Base-by-base conservation (phyloP, 345 rosid genomes). In the Garcia nutans region DNA sequence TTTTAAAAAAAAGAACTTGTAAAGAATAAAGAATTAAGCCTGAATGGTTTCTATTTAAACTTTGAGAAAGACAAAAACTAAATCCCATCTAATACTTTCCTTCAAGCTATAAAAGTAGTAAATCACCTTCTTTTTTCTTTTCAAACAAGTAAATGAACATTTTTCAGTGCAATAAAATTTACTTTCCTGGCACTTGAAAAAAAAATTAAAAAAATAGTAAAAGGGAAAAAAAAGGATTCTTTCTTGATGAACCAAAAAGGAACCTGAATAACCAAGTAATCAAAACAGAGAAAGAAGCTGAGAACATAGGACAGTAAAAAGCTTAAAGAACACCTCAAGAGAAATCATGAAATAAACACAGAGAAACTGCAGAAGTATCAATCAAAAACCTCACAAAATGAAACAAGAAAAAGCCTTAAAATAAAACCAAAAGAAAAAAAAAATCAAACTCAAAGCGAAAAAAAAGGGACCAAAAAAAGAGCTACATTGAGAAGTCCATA, bases 1-100 rank as follows among this genome's bases (percentile, higher is more conserved):
- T 45, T 9, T 8, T 2, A 68, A 9, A 63, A 16, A 20, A 2
- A 20, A 1, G 20, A 42, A 6, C 50, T 3, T 50, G 24, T 3
- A 15, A 69, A 17, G 62, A 70, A 70, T 17, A 50, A 55, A 70
- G 28, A 17, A 70, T 54, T 20, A 54, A 70, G 19, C 49, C 55
- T 70, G 73, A 26, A 70, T 69, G 60, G 24, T 28, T 16, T 52
- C 24, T 50, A 24, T 62, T 1, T 23, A n/a, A 16, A 67, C 37
- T 45, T 3, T 13, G 2, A 68, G 41, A 37, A 37, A 6, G 44
- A 62, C 31, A 3, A 8, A 8, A 41, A 17, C 17, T 33, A 45
- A 0, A 67, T n/a, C 20, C 11, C 3, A 3, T 23, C 31, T n/a
- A 50, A 44, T 45, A 47, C 41, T 20, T 26, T 73, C 65, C 47